phyloP scores from a whole-genome alignment of 2,329 filamentous ascomycete genomes.

The Calonectria montana region DNA sequence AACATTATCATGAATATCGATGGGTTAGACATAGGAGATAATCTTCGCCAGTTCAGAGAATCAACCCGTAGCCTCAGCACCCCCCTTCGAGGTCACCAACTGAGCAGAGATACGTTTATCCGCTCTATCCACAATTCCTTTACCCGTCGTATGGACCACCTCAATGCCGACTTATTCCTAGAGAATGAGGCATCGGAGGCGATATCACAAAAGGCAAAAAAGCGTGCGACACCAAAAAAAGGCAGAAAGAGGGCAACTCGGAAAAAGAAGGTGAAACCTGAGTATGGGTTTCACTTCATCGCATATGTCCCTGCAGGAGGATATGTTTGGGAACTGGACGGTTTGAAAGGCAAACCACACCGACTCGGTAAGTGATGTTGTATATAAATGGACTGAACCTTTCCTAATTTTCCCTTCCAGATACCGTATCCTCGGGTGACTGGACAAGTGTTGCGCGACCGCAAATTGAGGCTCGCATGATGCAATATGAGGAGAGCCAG shows the following conservation, averaged over 20 bases:
- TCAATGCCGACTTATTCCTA: slow-evolving; percentile 76
- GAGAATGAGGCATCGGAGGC: slow-evolving; percentile 63
- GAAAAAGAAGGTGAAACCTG: slow-evolving; percentile 58
- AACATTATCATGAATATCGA: slow-evolving; percentile 92
- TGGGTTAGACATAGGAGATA: slow-evolving; percentile 73
- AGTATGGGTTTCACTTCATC: slow-evolving; percentile 87
- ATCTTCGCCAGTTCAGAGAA: slow-evolving; percentile 78
- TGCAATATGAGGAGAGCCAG: slow-evolving; percentile 71
- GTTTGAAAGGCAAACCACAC: slow-evolving; percentile 77
- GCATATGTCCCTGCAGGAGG: slow-evolving; percentile 84
- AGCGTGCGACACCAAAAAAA: slow-evolving; percentile 48
- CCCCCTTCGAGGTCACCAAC: slow-evolving; percentile 78
- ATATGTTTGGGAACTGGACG: slow-evolving; percentile 89
- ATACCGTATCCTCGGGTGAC: slow-evolving; percentile 47
- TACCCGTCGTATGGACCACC: slow-evolving; percentile 80
- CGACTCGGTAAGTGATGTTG: slow-evolving; percentile 44
- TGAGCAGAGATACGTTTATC: slow-evolving; percentile 81
- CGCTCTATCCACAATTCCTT: slow-evolving; percentile 90
- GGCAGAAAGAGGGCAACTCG: slow-evolving; percentile 45
- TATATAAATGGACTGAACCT: background rate
- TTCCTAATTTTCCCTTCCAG: slow-evolving; percentile 29
- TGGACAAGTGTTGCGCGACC: slow-evolving; percentile 77
- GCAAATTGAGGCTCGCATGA: slow-evolving; percentile 76
- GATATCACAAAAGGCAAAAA: slow-evolving; percentile 49
- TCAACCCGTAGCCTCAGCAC: slow-evolving; percentile 77